These are phyloP conservation scores for Fusarium oxysporum DNA, from an alignment of 2,329 filamentous ascomycete species.

Conservation along the genomic window DNA sequence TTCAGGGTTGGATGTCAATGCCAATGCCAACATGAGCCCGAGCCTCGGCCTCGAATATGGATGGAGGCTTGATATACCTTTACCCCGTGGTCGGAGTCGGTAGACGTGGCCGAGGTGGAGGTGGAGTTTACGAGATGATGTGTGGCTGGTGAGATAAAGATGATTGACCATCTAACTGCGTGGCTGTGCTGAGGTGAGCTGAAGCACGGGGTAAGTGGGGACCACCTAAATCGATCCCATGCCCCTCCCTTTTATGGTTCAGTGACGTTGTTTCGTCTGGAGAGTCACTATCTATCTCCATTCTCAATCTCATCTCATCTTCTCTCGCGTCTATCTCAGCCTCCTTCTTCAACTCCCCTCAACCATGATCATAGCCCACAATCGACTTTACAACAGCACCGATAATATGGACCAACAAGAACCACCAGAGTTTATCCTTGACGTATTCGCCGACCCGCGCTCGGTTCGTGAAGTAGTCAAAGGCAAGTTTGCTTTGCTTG, in stretches of 20 bases:
- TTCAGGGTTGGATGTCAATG: conserved; percentile 19
- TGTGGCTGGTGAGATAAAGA: neutral
- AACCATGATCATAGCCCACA: conserved; percentile 42
- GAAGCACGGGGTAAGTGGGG: conserved; percentile 28
- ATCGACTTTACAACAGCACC: conserved; percentile 33
- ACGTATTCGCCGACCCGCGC: conserved; percentile 90
- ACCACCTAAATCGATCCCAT: conserved; percentile 9
- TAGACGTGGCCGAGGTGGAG: conserved; percentile 12
- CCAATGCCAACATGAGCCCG: conserved; percentile 11
- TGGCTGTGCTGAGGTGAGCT: conserved; percentile 3
- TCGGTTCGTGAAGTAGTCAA: conserved; percentile 94
- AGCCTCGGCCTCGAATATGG: conserved; percentile 33
- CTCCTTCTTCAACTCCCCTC: conserved; percentile 4
- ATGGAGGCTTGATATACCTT: conserved; percentile 18
- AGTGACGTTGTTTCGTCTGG: conserved; percentile 24
- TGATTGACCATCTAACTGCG: neutral
- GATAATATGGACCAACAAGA: conserved; percentile 61
- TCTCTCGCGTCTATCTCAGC: conserved; percentile 2
- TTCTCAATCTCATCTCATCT: neutral
- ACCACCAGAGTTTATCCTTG: conserved; percentile 90
- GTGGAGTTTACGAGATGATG: neutral
- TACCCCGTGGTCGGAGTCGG: conserved; percentile 24
- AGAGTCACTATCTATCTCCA: conserved; percentile 2
- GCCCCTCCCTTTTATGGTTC: conserved; percentile 22
- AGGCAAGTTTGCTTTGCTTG: conserved; percentile 64